phyloP scores from a whole-genome alignment of 1,284 basidiomycete species.

The Garcileccinum viscosum region DNA sequence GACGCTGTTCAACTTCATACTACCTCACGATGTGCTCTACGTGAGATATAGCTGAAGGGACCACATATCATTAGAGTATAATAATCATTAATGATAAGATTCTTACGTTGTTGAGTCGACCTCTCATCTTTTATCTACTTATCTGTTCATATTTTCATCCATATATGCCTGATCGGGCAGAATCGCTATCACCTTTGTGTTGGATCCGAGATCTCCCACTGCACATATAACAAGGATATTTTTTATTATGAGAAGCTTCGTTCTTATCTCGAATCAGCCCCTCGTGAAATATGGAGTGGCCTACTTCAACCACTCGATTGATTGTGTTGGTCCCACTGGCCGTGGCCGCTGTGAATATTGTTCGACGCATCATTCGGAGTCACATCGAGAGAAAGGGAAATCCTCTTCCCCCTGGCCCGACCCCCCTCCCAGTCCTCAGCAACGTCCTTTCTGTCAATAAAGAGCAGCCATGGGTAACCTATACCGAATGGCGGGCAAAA shows the following conservation, averaged over 20 bases:
- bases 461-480: constrained; percentile 6
- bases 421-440: not conserved
- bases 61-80: too few relatives aligned
- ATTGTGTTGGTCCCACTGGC: not conserved
- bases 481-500: constrained; percentile 22
- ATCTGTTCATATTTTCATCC: too few relatives aligned
- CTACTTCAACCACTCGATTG: not conserved
- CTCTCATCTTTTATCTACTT: not conserved
- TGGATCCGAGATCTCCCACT: not conserved
- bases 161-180: not conserved
- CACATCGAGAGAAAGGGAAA: not conserved
- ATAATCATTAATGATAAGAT: too few relatives aligned
- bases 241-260: not conserved
- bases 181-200: not conserved
- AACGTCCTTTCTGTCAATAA: not conserved
- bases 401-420: not conserved
- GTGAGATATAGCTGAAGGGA: too few relatives aligned
- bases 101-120: not conserved
- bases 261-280: not conserved
- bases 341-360: not conserved
- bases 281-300: not conserved
- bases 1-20: too few relatives aligned
- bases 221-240: not conserved
- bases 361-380: not conserved
- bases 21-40: too few relatives aligned